A percentile compares a stretch with the other conserved stretches of the same genome.
phyloP scores from a whole-genome alignment of 2,329 filamentous ascomycete species.

The Hypoxylon rubiginosum region DNA sequence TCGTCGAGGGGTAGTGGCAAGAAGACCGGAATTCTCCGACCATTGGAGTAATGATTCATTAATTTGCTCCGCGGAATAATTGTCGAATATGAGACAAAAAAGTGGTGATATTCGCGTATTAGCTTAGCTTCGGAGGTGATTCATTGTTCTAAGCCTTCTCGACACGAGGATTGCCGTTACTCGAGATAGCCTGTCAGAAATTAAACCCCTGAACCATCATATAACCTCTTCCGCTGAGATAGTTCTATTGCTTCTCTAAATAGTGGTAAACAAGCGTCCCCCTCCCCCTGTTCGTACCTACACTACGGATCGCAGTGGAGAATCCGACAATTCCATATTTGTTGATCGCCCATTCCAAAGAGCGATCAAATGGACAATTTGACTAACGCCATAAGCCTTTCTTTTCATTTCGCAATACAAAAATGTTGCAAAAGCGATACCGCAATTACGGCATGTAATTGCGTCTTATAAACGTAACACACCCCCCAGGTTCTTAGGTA shows the following conservation, averaged over 20 bases:
- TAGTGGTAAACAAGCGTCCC: too few relatives aligned
- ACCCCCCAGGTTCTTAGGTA: too few relatives aligned
- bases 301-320: background rate
- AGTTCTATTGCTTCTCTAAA: too few relatives aligned
- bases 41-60: background rate
- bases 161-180: too few relatives aligned
- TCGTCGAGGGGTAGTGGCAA: background rate
- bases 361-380: background rate
- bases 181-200: too few relatives aligned
- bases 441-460: too few relatives aligned
- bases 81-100: background rate
- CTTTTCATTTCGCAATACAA: background rate
- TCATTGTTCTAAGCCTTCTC: background rate
- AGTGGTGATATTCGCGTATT: background rate
- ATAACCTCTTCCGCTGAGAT: background rate
- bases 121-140: background rate
- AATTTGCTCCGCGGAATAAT: background rate
- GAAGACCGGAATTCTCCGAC: background rate
- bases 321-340: background rate
- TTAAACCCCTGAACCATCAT: too few relatives aligned
- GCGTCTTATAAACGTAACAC: too few relatives aligned
- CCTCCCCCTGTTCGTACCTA: too few relatives aligned
- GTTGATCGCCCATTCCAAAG: background rate
- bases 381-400: background rate
- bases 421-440: too few relatives aligned